phyloP scores from a whole-genome alignment of 1,139 yeast genomes.

The Petasospora rhodanensis region DNA sequence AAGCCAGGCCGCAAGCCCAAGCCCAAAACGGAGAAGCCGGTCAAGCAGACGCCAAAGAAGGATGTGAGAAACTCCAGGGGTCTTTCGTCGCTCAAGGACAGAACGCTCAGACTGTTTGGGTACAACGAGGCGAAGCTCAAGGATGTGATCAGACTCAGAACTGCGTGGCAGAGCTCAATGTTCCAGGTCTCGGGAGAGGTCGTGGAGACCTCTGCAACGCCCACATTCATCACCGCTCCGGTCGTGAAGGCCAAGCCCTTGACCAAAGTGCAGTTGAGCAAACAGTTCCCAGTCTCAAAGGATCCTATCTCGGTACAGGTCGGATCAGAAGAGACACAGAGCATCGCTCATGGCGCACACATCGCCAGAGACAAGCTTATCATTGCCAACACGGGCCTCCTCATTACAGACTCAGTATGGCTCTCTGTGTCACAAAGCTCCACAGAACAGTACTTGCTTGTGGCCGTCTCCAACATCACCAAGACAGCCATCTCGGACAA shows the following conservation, averaged over 20 bases:
- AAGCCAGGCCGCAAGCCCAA: slow-evolving; percentile 6
- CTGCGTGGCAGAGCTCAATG: slow-evolving; percentile 32
- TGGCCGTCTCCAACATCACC: slow-evolving; percentile 38
- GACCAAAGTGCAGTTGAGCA: slow-evolving; percentile 14
- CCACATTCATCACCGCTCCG: slow-evolving; percentile 5
- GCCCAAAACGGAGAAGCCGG: slow-evolving; percentile 4
- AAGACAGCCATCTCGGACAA: slow-evolving; percentile 29
- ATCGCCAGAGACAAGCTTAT: slow-evolving; percentile 27
- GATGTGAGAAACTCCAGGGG: slow-evolving; percentile 25
- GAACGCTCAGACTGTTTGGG: slow-evolving; percentile 34
- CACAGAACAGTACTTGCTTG: slow-evolving; percentile 44
- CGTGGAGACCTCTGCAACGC: slow-evolving; percentile 15
- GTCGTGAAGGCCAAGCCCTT: slow-evolving; percentile 6
- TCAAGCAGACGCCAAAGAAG: slow-evolving; percentile 13
- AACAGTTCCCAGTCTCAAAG: slow-evolving; percentile 10
- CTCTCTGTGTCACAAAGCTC: slow-evolving; percentile 26
- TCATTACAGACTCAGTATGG: slow-evolving; percentile 55
- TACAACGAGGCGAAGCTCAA: slow-evolving; percentile 29
- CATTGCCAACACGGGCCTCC: slow-evolving; percentile 52
- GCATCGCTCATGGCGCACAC: slow-evolving; percentile 18
- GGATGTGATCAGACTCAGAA: slow-evolving; percentile 31
- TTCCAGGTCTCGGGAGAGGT: slow-evolving; percentile 27
- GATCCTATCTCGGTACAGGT: slow-evolving; percentile 14
- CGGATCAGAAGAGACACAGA: slow-evolving; percentile 22
- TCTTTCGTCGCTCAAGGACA: slow-evolving; percentile 34